Conservation (phyloP, 306 rosid species). For the Vigna reflexopilosa region DNA sequence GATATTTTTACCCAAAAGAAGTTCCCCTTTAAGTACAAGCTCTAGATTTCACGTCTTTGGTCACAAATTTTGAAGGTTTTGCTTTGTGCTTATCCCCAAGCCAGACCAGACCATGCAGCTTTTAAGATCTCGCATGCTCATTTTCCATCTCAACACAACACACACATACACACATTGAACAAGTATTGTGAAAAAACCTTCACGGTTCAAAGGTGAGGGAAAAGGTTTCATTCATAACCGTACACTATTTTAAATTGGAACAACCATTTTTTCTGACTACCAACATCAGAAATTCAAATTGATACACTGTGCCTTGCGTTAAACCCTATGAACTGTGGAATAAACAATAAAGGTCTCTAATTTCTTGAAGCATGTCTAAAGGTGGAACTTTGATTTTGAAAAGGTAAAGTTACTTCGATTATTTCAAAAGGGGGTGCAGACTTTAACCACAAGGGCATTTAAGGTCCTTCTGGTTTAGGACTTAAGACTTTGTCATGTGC, state of each 20-base stretch:
- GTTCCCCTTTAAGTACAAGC: constrained; percentile 55
- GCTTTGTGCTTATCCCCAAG: constrained; percentile 47
- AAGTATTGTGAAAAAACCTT: constrained; percentile 9
- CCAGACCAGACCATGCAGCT: constrained; percentile 51
- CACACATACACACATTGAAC: constrained; percentile 4
- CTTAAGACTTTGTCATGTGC: constrained; percentile 39
- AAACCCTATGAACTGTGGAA: constrained; percentile 39
- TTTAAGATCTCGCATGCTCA: constrained; percentile 42
- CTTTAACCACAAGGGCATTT: constrained; percentile 40
- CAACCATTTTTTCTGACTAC: background rate
- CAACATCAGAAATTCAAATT: constrained; percentile 49
- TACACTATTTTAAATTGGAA: constrained; percentile 29
- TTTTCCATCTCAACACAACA: constrained; percentile 31
- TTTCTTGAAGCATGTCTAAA: constrained; percentile 44
- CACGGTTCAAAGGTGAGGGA: constrained; percentile 18
- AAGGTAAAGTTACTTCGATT: constrained; percentile 64
- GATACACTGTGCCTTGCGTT: constrained; percentile 26
- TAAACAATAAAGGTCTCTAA: constrained; percentile 33
- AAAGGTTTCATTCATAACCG: background rate
- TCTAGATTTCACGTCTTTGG: constrained; percentile 41
- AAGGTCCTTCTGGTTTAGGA: constrained; percentile 2
- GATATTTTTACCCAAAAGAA: constrained; percentile 46
- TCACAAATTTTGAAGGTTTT: constrained; percentile 42
- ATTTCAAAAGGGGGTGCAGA: constrained; percentile 55
- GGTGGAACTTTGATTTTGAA: constrained; percentile 48